A percentile compares a stretch with the other conserved stretches of the same genome.
phyloP scores from a whole-genome alignment of 2,329 filamentous ascomycete genomes.

The Tolypocladium cylindrosporum region DNA sequence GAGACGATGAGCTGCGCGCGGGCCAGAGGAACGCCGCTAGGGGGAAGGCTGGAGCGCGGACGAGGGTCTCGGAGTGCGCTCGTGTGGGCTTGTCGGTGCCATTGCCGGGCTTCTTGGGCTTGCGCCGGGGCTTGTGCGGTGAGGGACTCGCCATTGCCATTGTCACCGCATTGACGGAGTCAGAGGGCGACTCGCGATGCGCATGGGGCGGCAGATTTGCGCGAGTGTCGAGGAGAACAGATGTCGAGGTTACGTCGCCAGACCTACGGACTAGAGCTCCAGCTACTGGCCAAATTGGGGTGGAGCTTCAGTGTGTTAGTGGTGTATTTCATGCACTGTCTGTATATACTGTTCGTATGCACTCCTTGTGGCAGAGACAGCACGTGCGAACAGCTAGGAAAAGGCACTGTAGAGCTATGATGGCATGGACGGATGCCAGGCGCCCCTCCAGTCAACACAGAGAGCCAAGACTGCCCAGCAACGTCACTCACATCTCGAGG shows the following conservation, averaged over 20 bases:
- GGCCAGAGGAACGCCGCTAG: slow-evolving; percentile 93
- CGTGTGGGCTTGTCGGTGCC: slow-evolving; percentile 23
- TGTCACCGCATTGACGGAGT: slow-evolving; percentile 8
- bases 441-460: not conserved
- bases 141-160: slow-evolving; percentile 42
- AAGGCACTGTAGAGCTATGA: not conserved
- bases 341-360: not conserved
- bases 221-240: not conserved
- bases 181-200: not conserved
- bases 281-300: not conserved
- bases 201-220: not conserved
- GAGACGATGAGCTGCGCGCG: slow-evolving; percentile 68
- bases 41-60: slow-evolving; percentile 67
- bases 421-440: not conserved
- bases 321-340: not conserved
- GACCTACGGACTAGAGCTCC: not conserved
- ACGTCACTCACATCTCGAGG: not conserved
- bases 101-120: slow-evolving; percentile 38
- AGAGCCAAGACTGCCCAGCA: not conserved
- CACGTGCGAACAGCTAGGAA: not conserved
- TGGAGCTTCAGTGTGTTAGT: not conserved
- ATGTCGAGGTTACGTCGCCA: not conserved
- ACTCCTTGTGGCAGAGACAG: not conserved
- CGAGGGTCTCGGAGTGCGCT: slow-evolving; percentile 29
- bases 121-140: slow-evolving; percentile 51